phyloP scores from a whole-genome alignment of 148 eudicot species.

The Amaranthus hypochondriacus region DNA sequence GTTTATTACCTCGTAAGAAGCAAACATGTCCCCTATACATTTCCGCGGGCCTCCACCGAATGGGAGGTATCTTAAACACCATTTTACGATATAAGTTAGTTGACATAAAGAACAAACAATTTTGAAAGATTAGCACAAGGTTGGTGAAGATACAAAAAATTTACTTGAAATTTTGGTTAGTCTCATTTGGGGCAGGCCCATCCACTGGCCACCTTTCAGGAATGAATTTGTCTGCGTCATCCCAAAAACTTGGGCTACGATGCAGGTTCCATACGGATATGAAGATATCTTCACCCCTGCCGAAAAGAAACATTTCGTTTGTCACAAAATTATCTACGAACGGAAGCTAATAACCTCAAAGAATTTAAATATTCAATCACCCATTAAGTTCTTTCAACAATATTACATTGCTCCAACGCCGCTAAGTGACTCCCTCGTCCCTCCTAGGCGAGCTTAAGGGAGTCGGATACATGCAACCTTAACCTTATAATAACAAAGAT shows the following conservation, averaged over 20 bases:
- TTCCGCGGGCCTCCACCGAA: constrained; percentile 99
- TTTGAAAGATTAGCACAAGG: background rate
- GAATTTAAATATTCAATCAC: background rate
- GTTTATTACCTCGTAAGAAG: constrained; percentile 74
- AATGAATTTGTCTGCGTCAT: constrained; percentile 79
- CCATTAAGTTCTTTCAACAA: background rate
- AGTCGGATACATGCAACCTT: no score
- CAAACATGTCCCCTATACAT: constrained; percentile 95
- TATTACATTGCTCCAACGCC: no score
- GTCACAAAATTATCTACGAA: background rate
- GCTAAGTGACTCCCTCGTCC: no score
- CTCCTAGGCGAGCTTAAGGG: no score
- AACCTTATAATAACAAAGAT: no score
- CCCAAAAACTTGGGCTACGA: constrained; percentile 79
- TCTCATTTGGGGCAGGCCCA: constrained; percentile 93
- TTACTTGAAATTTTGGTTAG: constrained; percentile 88
- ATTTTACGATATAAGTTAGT: background rate
- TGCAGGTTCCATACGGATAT: constrained; percentile 96
- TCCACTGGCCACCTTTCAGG: constrained; percentile 99
- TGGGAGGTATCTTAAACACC: constrained; percentile 69
- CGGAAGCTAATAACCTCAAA: background rate
- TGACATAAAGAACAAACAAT: constrained; percentile 1
- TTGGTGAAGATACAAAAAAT: constrained; percentile 4
- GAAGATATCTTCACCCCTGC: constrained; percentile 91
- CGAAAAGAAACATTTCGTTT: constrained; percentile 13